These are phyloP conservation scores for Chernovozyma aurita DNA, from an alignment of 1,139 yeast genomes.

Conservation along the genomic window DNA sequence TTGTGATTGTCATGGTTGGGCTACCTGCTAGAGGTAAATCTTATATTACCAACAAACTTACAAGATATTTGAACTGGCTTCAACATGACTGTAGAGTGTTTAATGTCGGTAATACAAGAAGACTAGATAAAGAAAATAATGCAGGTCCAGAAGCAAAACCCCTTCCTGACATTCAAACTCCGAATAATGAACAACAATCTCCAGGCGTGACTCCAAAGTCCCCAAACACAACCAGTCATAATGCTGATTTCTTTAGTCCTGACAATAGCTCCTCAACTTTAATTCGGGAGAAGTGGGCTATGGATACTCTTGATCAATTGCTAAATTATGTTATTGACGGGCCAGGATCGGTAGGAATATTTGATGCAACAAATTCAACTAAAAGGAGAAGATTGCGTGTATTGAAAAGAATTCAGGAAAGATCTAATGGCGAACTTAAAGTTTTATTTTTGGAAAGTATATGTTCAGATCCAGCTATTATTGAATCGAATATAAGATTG, in stretches of 20 bases:
- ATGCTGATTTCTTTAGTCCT: conserved; percentile 85
- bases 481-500: conserved; percentile 77
- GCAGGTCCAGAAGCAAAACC: conserved; percentile 74
- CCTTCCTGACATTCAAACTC: conserved; percentile 56
- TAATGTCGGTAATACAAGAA: conserved; percentile 90
- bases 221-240: conserved; percentile 37
- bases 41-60: conserved; percentile 83
- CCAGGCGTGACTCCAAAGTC: conserved; percentile 11
- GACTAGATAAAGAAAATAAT: conserved; percentile 58
- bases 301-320: conserved; percentile 84
- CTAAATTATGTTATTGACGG: conserved; percentile 77
- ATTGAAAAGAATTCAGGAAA: conserved; percentile 61
- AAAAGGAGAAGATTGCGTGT: conserved; percentile 66
- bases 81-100: conserved; percentile 88
- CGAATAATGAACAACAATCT: conserved; percentile 23
- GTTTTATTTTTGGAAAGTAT: conserved; percentile 83
- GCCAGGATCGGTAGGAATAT: conserved; percentile 87
- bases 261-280: conserved; percentile 61
- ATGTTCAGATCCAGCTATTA: conserved; percentile 72
- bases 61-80: conserved; percentile 85
- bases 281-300: conserved; percentile 91
- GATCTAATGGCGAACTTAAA: conserved; percentile 71
- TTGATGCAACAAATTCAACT: conserved; percentile 94
- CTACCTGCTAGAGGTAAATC: conserved; percentile 91
- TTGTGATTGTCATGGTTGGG: conserved; percentile 94